Evolutionary conservation across 805 yeast genomes (phyloP).

Genomic region (Wickerhamiella sorbophila): DNA sequence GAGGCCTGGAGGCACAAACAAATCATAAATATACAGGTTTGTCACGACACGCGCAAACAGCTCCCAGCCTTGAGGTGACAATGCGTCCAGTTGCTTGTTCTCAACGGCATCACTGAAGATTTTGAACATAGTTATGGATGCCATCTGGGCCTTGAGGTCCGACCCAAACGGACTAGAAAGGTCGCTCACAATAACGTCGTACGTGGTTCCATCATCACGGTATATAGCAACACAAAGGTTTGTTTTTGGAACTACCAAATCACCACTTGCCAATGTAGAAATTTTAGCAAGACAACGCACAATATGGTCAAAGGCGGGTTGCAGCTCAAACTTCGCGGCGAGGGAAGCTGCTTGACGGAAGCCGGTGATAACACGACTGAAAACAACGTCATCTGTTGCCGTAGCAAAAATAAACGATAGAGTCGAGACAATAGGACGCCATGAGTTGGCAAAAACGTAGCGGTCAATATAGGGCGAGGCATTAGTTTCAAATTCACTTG

Average conservation of each 20-base stretch:
- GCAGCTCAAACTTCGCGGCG: constrained; percentile 48
- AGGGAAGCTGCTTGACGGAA: constrained; percentile 73
- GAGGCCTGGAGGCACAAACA: constrained; percentile 45
- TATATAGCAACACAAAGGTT: constrained; percentile 27
- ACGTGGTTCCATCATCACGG: constrained; percentile 40
- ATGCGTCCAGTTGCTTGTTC: constrained; percentile 8
- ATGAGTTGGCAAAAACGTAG: constrained; percentile 49
- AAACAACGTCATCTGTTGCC: constrained; percentile 81
- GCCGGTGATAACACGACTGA: constrained; percentile 74
- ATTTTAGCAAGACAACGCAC: constrained; percentile 52
- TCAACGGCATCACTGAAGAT: constrained; percentile 46
- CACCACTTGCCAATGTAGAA: constrained; percentile 45
- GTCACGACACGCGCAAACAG: constrained; percentile 44
- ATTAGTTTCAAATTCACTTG: constrained; percentile 14
- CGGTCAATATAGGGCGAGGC: constrained; percentile 42
- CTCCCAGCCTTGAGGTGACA: constrained; percentile 43
- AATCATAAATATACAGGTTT: constrained; percentile 54
- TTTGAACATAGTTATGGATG: constrained; percentile 74
- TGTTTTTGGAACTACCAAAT: constrained; percentile 20
- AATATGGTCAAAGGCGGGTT: constrained; percentile 47
- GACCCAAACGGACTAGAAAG: constrained; percentile 72
- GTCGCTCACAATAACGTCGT: constrained; percentile 59
- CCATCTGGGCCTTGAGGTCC: constrained; percentile 82
- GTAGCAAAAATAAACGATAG: constrained; percentile 67
- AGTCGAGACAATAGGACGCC: constrained; percentile 54